Evolutionary conservation across 495 filamentous ascomycete genomes (phyloP).

Genomic region (Copromyces sp.): DNA sequence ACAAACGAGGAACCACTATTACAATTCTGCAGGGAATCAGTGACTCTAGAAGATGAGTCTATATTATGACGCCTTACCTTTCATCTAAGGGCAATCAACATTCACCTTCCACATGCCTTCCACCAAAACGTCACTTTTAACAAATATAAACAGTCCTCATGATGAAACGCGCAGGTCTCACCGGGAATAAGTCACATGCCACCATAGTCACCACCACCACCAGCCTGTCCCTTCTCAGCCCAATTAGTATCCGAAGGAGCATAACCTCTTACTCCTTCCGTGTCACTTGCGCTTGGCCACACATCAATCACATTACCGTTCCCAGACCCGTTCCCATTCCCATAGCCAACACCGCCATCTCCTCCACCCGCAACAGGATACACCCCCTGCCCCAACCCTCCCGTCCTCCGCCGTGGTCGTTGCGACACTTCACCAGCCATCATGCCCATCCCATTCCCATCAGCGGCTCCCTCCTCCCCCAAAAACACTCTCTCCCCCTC

Average conservation of each 20-base stretch:
- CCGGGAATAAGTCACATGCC: neutral
- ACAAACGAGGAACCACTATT: neutral
- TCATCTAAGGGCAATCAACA: neutral
- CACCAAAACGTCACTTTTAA: neutral
- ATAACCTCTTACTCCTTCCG: neutral
- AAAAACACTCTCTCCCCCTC: neutral
- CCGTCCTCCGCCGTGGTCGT: neutral
- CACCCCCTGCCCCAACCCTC: neutral
- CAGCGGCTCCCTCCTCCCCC: neutral
- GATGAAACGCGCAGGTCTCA: neutral
- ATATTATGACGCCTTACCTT: neutral
- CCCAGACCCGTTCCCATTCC: neutral
- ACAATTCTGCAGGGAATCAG: neutral
- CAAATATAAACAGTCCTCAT: neutral
- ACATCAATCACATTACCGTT: neutral
- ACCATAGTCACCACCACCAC: neutral
- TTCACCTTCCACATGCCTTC: neutral
- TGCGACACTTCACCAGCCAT: neutral
- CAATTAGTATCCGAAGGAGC: neutral
- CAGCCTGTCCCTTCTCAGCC: neutral
- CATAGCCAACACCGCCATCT: neutral
- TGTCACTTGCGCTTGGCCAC: neutral
- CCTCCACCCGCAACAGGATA: neutral
- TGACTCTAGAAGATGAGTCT: neutral
- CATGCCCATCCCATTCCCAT: neutral